Conservation (phyloP, 305 asterid genomes). For the Fraxinus ornus region DNA sequence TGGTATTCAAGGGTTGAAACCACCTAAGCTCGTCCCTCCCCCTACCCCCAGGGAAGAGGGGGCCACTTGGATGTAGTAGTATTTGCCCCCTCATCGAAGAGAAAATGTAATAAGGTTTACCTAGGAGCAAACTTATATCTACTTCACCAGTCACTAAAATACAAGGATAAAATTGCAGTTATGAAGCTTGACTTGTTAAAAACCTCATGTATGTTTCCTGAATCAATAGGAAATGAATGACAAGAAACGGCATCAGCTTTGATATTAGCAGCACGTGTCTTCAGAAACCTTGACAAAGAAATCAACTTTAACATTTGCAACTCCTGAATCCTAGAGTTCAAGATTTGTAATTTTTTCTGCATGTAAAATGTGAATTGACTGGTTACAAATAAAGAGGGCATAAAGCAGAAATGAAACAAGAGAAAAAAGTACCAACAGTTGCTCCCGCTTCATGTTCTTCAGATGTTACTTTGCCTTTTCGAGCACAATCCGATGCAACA, state of each 20-base stretch:
- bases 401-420: constrained; percentile 19
- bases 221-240: constrained; percentile 30
- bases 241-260: constrained; percentile 31
- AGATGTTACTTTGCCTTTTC: constrained; percentile 67
- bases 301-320: constrained; percentile 43
- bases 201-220: constrained; percentile 47
- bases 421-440: constrained; percentile 56
- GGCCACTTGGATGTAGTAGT: background rate
- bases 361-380: constrained; percentile 27
- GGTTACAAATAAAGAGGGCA: constrained; percentile 9
- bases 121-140: background rate
- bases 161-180: constrained; percentile 7
- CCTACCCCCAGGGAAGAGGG: background rate
- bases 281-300: constrained; percentile 31
- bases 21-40: constrained; percentile 2
- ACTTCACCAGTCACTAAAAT: background rate
- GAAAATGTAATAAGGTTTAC: background rate
- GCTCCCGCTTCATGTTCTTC: constrained; percentile 56
- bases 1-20: constrained; percentile 3
- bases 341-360: constrained; percentile 59
- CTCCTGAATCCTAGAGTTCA: constrained; percentile 60
- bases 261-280: constrained; percentile 27
- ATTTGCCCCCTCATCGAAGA: background rate
- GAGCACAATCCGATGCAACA: constrained; percentile 55
- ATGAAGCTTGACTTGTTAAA: constrained; percentile 7